A percentile compares a stretch with the other conserved stretches of the same genome.
phyloP scores from a whole-genome alignment of 2,329 filamentous ascomycete species.

The Colletotrichum australisinense region DNA sequence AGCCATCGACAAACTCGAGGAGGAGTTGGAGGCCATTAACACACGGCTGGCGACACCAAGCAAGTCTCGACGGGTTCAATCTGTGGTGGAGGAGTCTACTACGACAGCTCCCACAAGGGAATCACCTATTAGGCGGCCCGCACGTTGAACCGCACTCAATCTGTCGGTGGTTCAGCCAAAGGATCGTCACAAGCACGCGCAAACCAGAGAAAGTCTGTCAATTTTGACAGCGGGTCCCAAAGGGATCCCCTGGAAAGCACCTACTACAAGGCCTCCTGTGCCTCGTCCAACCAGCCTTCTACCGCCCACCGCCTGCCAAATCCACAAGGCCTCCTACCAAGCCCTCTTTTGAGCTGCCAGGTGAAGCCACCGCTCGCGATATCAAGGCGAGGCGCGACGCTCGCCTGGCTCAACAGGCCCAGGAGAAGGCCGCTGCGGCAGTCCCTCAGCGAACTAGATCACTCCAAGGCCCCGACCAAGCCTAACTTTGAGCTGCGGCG shows the following conservation, averaged over 20 bases:
- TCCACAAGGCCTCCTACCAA: conserved; percentile 66
- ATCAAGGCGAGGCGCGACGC: conserved; percentile 70
- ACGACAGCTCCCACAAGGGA: neutral
- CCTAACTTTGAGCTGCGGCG: conserved; percentile 73
- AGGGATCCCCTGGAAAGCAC: conserved; percentile 39
- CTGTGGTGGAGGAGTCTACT: neutral
- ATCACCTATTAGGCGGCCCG: neutral
- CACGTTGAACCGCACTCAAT: conserved; percentile 40
- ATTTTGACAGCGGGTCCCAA: conserved; percentile 40
- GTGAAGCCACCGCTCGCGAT: conserved; percentile 68
- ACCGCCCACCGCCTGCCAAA: conserved; percentile 56
- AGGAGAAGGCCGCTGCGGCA: conserved; percentile 35
- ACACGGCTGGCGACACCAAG: conserved; percentile 48
- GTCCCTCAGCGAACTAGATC: conserved; percentile 60
- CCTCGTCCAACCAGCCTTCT: conserved; percentile 54
- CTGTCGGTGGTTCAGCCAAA: conserved; percentile 56
- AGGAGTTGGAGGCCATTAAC: conserved; percentile 67
- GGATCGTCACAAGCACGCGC: conserved; percentile 47
- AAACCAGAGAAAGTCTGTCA: conserved; percentile 53
- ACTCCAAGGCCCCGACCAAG: conserved; percentile 61
- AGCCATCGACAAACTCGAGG: conserved; percentile 70
- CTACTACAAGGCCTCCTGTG: conserved; percentile 39
- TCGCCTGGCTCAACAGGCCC: conserved; percentile 54
- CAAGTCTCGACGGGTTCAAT: conserved; percentile 14
- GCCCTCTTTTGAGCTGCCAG: conserved; percentile 71